These are phyloP conservation scores for Cryptosporidium viatorum DNA, from an alignment of 169 alveolate genomes.

Conservation along the genomic window DNA sequence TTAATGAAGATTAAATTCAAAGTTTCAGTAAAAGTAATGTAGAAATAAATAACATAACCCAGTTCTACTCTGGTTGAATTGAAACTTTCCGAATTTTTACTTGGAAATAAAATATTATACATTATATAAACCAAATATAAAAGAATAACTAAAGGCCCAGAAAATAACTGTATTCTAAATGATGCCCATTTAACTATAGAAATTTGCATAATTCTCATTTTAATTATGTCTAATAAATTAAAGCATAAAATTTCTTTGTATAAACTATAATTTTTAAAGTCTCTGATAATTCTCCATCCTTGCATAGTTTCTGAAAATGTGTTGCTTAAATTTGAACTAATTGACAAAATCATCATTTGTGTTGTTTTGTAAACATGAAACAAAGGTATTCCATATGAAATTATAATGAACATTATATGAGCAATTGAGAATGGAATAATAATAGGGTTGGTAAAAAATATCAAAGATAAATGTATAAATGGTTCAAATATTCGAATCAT, in stretches of 20 bases:
- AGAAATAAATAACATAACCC: conserved; percentile 17
- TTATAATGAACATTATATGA: background rate
- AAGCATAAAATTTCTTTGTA: background rate
- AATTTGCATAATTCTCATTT: background rate
- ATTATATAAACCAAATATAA: conserved; percentile 1
- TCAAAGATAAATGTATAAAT: background rate
- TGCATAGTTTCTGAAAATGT: conserved; percentile 9
- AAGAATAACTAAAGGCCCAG: conserved; percentile 47
- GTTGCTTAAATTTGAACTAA: background rate
- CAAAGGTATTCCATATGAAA: conserved; percentile 26
- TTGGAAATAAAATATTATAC: background rate
- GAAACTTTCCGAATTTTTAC: background rate
- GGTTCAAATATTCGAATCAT: conserved; percentile 39
- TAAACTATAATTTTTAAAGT: background rate
- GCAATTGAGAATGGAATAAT: background rate
- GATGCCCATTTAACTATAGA: conserved; percentile 34
- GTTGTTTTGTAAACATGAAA: background rate
- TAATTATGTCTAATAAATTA: background rate
- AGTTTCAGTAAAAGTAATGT: conserved; percentile 33
- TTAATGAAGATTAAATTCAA: conserved; percentile 11
- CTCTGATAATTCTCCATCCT: conserved; percentile 16
- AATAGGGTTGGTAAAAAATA: background rate
- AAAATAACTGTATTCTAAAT: conserved; percentile 14
- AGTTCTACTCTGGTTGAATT: background rate
- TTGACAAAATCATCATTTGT: conserved; percentile 23